phyloP scores from a whole-genome alignment of 106 monocot species.

The Acorus gramineus region DNA sequence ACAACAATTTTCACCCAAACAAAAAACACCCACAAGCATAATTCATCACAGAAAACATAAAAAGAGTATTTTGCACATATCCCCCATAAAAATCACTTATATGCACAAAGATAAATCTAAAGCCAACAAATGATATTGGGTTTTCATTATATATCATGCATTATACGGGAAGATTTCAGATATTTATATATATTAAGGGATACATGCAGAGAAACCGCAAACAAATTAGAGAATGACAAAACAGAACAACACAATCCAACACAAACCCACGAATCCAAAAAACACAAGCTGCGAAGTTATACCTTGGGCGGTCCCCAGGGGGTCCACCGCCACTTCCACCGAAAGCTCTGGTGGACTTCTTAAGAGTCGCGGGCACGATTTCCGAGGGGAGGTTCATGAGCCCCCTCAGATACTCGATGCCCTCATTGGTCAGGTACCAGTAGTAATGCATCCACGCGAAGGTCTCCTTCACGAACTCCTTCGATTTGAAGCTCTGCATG shows the following conservation, averaged over 20 bases:
- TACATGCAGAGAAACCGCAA: too few species aligned
- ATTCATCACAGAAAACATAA: too few species aligned
- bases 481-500: constrained; percentile 61
- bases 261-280: background rate
- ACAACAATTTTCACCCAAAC: too few species aligned
- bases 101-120: too few species aligned
- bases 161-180: too few species aligned
- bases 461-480: constrained; percentile 45
- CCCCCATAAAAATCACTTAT: too few species aligned
- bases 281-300: background rate
- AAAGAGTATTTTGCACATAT: too few species aligned
- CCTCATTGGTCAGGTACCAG: constrained; percentile 61
- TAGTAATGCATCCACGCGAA: constrained; percentile 62
- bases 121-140: too few species aligned
- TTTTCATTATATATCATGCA: too few species aligned
- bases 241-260: background rate
- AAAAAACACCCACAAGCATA: too few species aligned
- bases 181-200: too few species aligned
- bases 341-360: constrained; percentile 35
- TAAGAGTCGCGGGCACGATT: constrained; percentile 47
- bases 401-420: constrained; percentile 36
- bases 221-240: background rate
- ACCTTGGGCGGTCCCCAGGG: constrained; percentile 51
- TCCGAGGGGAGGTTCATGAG: constrained; percentile 47
- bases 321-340: constrained; percentile 32